Evolutionary conservation across 495 filamentous ascomycete species (phyloP), one percentile per base, ranked within the genome.

Genomic region (Emericellopsis terricola): DNA sequence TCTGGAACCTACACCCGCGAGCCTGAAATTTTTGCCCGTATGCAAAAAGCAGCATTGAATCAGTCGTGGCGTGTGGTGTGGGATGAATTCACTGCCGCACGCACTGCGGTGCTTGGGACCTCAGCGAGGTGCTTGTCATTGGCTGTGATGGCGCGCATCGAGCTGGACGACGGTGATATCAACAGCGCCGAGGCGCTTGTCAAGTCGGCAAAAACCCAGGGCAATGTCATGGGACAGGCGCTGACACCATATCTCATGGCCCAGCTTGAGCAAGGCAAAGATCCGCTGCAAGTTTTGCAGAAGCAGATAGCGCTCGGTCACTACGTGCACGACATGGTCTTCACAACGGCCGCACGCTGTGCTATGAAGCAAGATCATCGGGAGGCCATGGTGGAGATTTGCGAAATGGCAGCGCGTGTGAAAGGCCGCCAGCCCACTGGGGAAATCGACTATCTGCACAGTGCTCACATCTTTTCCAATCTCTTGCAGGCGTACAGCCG

Each of bases 251-350:
- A 26, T 8, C 13, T 35, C 4, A 7, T 35, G 5, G 23, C 33
- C 11, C 21, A 19, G 19, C 33, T 35, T 14, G 33, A 23, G 15
- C 11, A 23, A 8, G 33, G 33, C 2, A 15, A 35, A 3, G 33
- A 35, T n/a, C 20, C 20, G 9, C 13, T 19, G 3, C 20, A 35
- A 5, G 4, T 35, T 2, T 8, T 35, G 1, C 21, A 17, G 19
- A 15, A 26, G 6, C 15, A 19, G 15, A 19, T 35, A 17, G 20
- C 20, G 8, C n/a, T n/a, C n/a, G n/a, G n/a, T n/a, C n/a, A n/a
- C n/a, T n/a, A n/a, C n/a, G 18, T 35, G 3, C 33, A 35, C 15
- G 33, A 35, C 33, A 35, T 20, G n/a, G 33, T 35, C 5, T 35
- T 26, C 23, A 35, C 24, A 19, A 35, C 24, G 14, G 33, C 33